Conservation (phyloP, 371 early-diverging fungal genomes). For the Lichtheimia ornata region DNA sequence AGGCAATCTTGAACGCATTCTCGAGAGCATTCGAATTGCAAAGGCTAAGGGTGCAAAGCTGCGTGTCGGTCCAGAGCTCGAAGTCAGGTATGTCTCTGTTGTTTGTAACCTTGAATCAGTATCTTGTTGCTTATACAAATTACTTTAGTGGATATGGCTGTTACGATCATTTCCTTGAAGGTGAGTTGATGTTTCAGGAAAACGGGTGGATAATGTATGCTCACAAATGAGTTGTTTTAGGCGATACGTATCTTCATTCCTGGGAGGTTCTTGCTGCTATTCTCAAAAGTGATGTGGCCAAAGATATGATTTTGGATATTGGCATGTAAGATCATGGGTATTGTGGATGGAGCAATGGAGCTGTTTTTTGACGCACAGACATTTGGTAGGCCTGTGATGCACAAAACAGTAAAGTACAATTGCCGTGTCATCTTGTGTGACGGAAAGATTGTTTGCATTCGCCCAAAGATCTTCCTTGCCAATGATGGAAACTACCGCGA, state of each 20-base stretch:
- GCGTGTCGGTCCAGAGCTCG: conserved; percentile 96
- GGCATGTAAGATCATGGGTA: conserved; percentile 76
- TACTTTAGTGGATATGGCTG: conserved; percentile 93
- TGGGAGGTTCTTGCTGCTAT: conserved; percentile 91
- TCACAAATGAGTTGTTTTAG: conserved; percentile 29
- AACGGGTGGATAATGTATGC: neutral
- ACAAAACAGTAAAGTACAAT: conserved; percentile 92
- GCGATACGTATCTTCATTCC: conserved; percentile 91
- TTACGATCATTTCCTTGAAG: conserved; percentile 95
- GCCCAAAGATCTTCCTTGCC: conserved; percentile 94
- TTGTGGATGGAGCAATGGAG: neutral
- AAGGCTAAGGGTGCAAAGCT: conserved; percentile 81
- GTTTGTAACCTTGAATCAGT: neutral
- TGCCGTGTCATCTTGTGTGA: conserved; percentile 88
- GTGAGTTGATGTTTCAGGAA: conserved; percentile 32
- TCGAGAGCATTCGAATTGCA: conserved; percentile 82
- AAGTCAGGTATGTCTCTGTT: conserved; percentile 74
- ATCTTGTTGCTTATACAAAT: neutral
- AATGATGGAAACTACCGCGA: conserved; percentile 98
- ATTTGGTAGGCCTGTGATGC: conserved; percentile 81
- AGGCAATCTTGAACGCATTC: conserved; percentile 88
- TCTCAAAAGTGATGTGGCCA: conserved; percentile 61
- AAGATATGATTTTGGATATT: conserved; percentile 86
- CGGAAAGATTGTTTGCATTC: conserved; percentile 85
- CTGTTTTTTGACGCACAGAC: neutral